Base-by-base conservation (phyloP, 495 filamentous ascomycete species). In the Durotheca rogersii region DNA sequence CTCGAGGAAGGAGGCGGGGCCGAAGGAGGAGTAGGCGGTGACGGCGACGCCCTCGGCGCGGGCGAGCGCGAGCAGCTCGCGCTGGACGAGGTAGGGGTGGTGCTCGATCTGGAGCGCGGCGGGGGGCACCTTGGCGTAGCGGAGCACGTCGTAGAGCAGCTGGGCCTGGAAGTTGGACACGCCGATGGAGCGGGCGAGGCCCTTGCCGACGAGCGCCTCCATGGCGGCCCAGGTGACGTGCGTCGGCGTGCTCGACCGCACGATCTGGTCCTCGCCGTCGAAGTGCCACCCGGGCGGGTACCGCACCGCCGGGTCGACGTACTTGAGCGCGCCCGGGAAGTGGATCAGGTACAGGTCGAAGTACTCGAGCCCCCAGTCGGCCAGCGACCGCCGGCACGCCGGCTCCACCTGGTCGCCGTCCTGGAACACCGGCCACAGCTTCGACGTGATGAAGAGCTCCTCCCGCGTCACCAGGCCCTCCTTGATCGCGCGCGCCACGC, bases 41-140 rank as follows among this genome's bases (percentile, higher is more conserved):
- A 96, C 79, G 39, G 81, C 77, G 53, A 96, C 87, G 47, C 82
- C 83, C 68, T 93, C 73, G 30, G 67, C 64, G 75, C 88, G 77
- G 57, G 82, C 84, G 37, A 88, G 84, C 57, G 83, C 73, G 47
- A 96, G 67, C 34, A 96, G 81, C 23, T 82, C 79, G 53, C 73
- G 72, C 78, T 96, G 91, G 31, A 85, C 83, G 49, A 96, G 82
- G 81, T 90, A 96, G n/a, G 92, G 91, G 77, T 97, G 92, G 75
- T 95, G 92, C 79, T 96, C 91, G 73, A 97, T 87, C 78, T 97
- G 91, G 29, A 96, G 85, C 31, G 86, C 85, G 14, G 88, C 82
- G 9, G 89, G 90, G 27, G 74, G 78, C 67, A 90, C 80, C 53
- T 80, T 81, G 31, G 89, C 89, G 71, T 94, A 93, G 40, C 88